phyloP scores from a whole-genome alignment of 345 rosid species.

The Citrus sinensis region DVS_A1.0 CM039162.1:2300501-2301000 shows the following conservation, averaged over 20 bases:
- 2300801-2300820: conserved; percentile 40
- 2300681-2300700: conserved; percentile 56
- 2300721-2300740: conserved; percentile 48
- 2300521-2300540: neutral
- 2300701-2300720: conserved; percentile 46
- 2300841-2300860: neutral
- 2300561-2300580: too few species aligned
- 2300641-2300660: conserved; percentile 54
- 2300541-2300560: neutral
- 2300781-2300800: conserved; percentile 43
- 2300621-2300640: conserved; percentile 27
- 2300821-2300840: neutral
- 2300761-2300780: conserved; percentile 43
- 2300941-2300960: conserved; percentile 41
- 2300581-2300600: too few species aligned
- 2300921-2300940: conserved; percentile 44
- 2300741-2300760: conserved; percentile 51
- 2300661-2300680: conserved; percentile 37
- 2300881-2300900: neutral
- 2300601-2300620: conserved; percentile 59
- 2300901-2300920: conserved; percentile 40
- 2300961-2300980: conserved; percentile 37
- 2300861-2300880: neutral
- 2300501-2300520: neutral
- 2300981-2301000: neutral